phyloP scores from a whole-genome alignment of 192 early-diverging fungal species.

The Umbelopsis ramanniana region DNA sequence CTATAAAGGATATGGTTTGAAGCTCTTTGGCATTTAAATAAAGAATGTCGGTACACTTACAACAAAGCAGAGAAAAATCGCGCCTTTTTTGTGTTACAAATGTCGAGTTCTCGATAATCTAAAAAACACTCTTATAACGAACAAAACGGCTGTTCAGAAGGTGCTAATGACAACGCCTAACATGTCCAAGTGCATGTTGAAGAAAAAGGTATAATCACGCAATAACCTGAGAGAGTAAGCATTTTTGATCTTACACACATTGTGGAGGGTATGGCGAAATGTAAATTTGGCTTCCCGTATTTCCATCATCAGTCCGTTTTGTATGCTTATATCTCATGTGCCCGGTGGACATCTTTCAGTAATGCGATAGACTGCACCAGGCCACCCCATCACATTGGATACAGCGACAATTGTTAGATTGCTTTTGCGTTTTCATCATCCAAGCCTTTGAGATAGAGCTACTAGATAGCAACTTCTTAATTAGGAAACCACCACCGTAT shows the following conservation, averaged over 20 bases:
- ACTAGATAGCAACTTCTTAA: too few species aligned
- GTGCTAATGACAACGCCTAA: not conserved
- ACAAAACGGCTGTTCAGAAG: not conserved
- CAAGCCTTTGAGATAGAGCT: too few species aligned
- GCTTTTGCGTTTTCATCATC: too few species aligned
- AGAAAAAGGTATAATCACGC: not conserved
- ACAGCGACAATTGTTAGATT: too few species aligned
- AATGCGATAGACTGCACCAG: too few species aligned
- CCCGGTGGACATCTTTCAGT: too few species aligned
- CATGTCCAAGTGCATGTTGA: not conserved
- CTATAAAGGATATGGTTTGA: too few species aligned
- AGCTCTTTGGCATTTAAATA: not conserved
- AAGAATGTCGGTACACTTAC: not conserved
- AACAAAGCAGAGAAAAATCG: not conserved
- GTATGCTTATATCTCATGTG: too few species aligned
- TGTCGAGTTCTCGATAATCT: not conserved
- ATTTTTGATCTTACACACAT: not conserved
- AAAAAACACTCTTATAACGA: not conserved
- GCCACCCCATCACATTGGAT: too few species aligned
- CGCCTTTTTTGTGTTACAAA: not conserved
- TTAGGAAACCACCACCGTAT: too few species aligned
- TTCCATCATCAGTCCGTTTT: too few species aligned
- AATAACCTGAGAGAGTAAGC: not conserved
- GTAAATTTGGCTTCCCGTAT: not conserved
- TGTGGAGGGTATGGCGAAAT: not conserved